Percentiles rank a stretch among this genome's conserved stretches.
Conservation (phyloP, 129 eudicot species). For the Saussurea involucrata region DNA sequence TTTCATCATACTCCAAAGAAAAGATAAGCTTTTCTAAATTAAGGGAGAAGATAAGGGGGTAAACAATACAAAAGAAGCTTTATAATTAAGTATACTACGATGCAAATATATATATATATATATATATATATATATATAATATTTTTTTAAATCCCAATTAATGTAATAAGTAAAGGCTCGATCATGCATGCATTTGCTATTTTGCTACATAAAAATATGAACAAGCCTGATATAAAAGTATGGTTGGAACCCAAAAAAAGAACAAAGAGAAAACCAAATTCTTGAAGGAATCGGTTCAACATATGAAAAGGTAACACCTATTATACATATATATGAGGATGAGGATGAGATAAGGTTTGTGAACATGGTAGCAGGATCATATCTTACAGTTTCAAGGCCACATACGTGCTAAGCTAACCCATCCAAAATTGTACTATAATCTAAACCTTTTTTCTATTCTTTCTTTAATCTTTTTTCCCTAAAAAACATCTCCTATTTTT, state of each 20-base stretch:
- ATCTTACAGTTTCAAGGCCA: not conserved
- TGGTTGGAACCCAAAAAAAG: conserved; percentile 24
- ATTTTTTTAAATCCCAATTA: not conserved
- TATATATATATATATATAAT: no score
- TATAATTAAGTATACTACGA: not conserved
- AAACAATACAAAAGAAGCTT: not conserved
- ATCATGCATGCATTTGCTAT: conserved; percentile 28
- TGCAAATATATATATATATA: not conserved
- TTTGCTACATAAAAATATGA: not conserved
- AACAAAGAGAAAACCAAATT: conserved; percentile 5
- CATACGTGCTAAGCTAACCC: conserved; percentile 26
- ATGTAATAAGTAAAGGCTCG: not conserved
- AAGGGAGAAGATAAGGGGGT: conserved; percentile 10
- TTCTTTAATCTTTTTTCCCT: not conserved
- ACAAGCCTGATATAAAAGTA: conserved; percentile 23
- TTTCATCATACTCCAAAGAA: conserved; percentile 29
- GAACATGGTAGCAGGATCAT: conserved; percentile 19
- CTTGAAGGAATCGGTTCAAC: conserved; percentile 23
- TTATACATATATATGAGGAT: not conserved
- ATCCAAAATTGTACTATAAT: conserved; percentile 20
- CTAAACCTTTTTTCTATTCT: not conserved
- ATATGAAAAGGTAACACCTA: conserved; percentile 17
- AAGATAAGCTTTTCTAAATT: conserved; percentile 24
- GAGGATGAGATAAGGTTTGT: conserved; percentile 17
- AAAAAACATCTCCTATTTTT: not conserved